phyloP scores from a whole-genome alignment of 768 basidiomycete species.

The Boletus rubescentipes region DNA sequence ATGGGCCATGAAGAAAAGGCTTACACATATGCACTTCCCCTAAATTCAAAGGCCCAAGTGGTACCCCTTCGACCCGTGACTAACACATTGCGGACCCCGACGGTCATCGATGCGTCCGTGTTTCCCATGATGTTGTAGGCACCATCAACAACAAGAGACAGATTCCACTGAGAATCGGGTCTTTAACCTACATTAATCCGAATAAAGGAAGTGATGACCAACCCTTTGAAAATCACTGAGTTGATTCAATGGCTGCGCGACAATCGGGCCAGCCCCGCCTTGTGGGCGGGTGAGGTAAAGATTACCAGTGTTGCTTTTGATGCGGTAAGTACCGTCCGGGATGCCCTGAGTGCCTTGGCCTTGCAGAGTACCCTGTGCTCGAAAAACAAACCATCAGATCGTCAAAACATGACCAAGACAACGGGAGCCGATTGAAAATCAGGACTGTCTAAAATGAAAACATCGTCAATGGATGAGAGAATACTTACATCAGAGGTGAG shows the following conservation, averaged over 20 bases:
- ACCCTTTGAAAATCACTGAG: neutral
- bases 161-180: neutral
- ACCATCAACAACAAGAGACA: neutral
- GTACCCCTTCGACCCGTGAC: neutral
- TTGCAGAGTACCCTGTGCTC: no score
- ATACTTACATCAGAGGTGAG: no score
- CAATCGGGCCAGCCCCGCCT: neutral
- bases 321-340: neutral
- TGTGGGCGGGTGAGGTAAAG: neutral
- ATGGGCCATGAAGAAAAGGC: neutral
- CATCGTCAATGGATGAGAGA: no score
- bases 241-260: neutral
- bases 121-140: neutral
- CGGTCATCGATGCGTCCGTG: neutral
- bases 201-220: neutral
- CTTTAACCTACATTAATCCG: neutral
- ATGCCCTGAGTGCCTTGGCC: neutral
- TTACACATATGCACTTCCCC: neutral
- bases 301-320: neutral
- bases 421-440: no score
- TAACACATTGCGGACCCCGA: neutral
- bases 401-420: no score
- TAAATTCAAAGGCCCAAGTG: neutral
- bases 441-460: no score
- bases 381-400: no score